phyloP scores from a whole-genome alignment of 2,329 filamentous ascomycete genomes.

The Neofusicoccum cordaticola region DNA sequence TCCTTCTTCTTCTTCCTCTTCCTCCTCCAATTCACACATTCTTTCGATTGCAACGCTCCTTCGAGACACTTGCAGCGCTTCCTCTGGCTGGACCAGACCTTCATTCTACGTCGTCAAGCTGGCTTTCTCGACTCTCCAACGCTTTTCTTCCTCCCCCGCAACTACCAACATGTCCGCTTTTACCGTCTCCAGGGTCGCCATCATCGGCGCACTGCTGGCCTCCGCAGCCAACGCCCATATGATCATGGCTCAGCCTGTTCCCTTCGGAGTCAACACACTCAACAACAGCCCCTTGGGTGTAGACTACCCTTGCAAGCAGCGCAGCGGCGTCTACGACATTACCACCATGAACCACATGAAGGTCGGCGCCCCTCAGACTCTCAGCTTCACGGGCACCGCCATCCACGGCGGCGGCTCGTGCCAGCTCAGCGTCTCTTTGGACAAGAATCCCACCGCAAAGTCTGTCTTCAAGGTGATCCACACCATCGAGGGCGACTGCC shows the following conservation, averaged over 20 bases:
- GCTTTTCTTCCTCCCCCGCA: background rate
- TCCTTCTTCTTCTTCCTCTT: background rate
- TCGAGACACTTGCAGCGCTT: background rate
- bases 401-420: slow-evolving; percentile 89
- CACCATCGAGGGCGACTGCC: slow-evolving; percentile 82
- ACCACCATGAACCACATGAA: slow-evolving; percentile 58
- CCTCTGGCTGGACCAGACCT: background rate
- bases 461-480: slow-evolving; percentile 86
- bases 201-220: slow-evolving; percentile 48
- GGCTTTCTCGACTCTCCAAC: background rate
- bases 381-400: slow-evolving; percentile 70
- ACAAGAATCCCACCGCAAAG: slow-evolving; percentile 63
- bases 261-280: slow-evolving; percentile 52
- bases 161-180: background rate
- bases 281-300: slow-evolving; percentile 69
- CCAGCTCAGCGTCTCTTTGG: slow-evolving; percentile 78
- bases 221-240: slow-evolving; percentile 70
- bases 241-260: slow-evolving; percentile 65
- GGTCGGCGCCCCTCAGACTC: slow-evolving; percentile 58
- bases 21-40: background rate
- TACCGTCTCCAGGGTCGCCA: slow-evolving; percentile 16
- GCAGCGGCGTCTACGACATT: slow-evolving; percentile 45
- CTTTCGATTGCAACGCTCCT: background rate
- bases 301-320: slow-evolving; percentile 80
- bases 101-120: background rate